Base-by-base conservation (phyloP, 2,329 filamentous ascomycete genomes). In the Fusarium tricinctum region DNA sequence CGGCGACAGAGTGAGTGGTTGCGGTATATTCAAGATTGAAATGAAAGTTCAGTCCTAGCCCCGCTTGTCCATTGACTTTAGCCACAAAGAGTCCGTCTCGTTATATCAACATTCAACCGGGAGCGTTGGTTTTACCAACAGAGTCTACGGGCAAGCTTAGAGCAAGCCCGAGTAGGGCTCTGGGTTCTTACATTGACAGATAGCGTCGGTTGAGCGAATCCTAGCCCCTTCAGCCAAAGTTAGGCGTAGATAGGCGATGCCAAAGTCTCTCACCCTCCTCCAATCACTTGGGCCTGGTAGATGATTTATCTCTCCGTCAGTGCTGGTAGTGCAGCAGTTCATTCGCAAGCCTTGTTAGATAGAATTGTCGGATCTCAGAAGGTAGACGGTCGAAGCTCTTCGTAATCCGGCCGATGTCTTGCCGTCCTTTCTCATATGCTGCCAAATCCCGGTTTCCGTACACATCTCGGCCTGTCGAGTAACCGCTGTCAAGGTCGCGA, bases 401-500 rank as follows among this genome's bases (percentile, higher is more conserved):
- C 0, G 81, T 79, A 26, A 97, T 89, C 69, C 87, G 90, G 44
- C 86, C 84, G 8, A 97, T 79, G 72, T 95, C 92, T 67, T 87
- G 85, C 52, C 94, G 85, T 0, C 91, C 92, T 73, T 92, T 93
- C 76, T 97, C 93, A 75, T 97, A 97, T 2, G 91, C 91, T 39
- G 91, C 90, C 49, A 97, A 78, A 78, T 97, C 94, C 39, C 93
- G 85, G 75, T 97, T 97, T 2, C 92, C 94, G 75, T 97, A 97
- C 0, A 97, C 91, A 76, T 97, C 94, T 68, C 89, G 86, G 1
- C 94, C 93, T 1, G 85, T 78, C 1, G 92, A 89, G 76, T 96
- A 96, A 2, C 86, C 88, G 5, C 77, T 81, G 5, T 88, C 81
- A 12, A 96, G 81, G 64, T 89, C 90, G 43, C 89, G 88, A 80